Percentiles rank a stretch among this genome's conserved stretches.
Evolutionary conservation across 163 green algal genomes (phyloP).

Genomic region (Prototheca stagnorum): DNA sequence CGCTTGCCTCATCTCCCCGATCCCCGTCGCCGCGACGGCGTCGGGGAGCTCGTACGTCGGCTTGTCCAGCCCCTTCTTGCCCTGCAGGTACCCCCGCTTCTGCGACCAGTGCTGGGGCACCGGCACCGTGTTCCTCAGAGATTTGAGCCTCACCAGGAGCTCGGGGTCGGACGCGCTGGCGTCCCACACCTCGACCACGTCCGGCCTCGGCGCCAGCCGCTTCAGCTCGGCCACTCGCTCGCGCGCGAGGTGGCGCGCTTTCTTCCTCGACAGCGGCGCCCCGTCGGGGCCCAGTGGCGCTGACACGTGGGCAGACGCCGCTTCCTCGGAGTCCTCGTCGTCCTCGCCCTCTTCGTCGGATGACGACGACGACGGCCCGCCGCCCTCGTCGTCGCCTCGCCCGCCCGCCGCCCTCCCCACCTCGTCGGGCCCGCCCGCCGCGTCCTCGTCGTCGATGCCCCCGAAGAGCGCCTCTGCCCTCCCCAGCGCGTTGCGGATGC

Average conservation of each 20-base stretch:
- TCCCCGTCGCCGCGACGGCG: conserved; percentile 93
- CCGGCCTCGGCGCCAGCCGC: conserved; percentile 53
- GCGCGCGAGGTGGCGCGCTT: conserved; percentile 51
- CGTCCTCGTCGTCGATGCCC: conserved; percentile 1
- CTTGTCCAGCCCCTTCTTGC: conserved; percentile 96
- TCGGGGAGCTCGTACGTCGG: conserved; percentile 88
- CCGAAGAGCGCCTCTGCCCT: conserved; percentile 23
- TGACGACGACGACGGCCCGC: not conserved
- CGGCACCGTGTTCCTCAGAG: conserved; percentile 77
- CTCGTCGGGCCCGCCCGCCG: not conserved
- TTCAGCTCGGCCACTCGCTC: conserved; percentile 80
- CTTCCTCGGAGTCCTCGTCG: too few species aligned
- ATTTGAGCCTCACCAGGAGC: conserved; percentile 90
- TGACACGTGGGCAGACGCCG: not conserved
- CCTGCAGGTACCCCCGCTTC: conserved; percentile 62
- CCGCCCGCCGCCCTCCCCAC: not conserved
- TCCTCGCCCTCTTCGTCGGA: not conserved
- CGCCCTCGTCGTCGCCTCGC: conserved; percentile 3
- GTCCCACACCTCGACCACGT: conserved; percentile 96
- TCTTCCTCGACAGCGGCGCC: conserved; percentile 37
- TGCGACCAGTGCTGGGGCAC: conserved; percentile 94
- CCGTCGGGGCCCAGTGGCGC: not conserved
- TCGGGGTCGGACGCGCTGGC: conserved; percentile 76
- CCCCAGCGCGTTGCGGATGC: conserved; percentile 26
- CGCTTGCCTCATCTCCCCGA: conserved; percentile 79